A percentile compares a stretch with the other conserved stretches of the same genome.
Evolutionary conservation across 805 yeast species (phyloP).

Genomic region (Cyberlindnera galapagoensis): DNA sequence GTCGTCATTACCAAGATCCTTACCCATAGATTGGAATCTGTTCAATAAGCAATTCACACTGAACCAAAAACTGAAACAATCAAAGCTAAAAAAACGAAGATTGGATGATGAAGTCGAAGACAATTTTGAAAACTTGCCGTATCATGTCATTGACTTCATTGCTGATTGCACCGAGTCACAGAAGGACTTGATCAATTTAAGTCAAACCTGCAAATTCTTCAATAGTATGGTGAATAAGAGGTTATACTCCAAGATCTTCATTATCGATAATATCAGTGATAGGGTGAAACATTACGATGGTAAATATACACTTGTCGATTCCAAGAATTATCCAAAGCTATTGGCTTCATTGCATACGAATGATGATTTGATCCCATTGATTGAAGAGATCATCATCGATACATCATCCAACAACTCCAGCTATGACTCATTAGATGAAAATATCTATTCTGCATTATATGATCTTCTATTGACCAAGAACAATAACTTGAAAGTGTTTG

Average conservation of each 20-base stretch:
- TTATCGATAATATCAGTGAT: slow-evolving; percentile 21
- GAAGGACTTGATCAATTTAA: slow-evolving; percentile 21
- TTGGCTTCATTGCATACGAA: slow-evolving; percentile 24
- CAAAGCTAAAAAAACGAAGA: slow-evolving; percentile 5
- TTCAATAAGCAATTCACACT: slow-evolving; percentile 23
- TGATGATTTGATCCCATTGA: slow-evolving; percentile 16
- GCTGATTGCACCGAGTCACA: slow-evolving; percentile 24
- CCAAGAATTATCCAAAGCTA: slow-evolving; percentile 22
- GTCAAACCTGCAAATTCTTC: slow-evolving; percentile 22
- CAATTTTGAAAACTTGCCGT: slow-evolving; percentile 24
- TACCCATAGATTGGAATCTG: slow-evolving; percentile 25
- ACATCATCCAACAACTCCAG: slow-evolving; percentile 20
- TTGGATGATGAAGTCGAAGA: slow-evolving; percentile 10
- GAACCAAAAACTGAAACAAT: slow-evolving; percentile 15
- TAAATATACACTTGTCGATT: slow-evolving; percentile 19
- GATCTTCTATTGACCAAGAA: slow-evolving; percentile 23
- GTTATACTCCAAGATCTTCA: slow-evolving; percentile 21
- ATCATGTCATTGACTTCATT: slow-evolving; percentile 23
- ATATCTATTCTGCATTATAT: slow-evolving; percentile 21
- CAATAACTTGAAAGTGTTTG: slow-evolving; percentile 20
- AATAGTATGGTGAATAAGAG: slow-evolving; percentile 21
- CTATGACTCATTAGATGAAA: slow-evolving; percentile 18
- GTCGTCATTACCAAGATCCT: slow-evolving; percentile 21
- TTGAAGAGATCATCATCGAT: slow-evolving; percentile 23
- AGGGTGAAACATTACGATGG: slow-evolving; percentile 19